Evolutionary conservation across 2,329 filamentous ascomycete genomes (phyloP).

Genomic region (Ascochyta lentis): DNA sequence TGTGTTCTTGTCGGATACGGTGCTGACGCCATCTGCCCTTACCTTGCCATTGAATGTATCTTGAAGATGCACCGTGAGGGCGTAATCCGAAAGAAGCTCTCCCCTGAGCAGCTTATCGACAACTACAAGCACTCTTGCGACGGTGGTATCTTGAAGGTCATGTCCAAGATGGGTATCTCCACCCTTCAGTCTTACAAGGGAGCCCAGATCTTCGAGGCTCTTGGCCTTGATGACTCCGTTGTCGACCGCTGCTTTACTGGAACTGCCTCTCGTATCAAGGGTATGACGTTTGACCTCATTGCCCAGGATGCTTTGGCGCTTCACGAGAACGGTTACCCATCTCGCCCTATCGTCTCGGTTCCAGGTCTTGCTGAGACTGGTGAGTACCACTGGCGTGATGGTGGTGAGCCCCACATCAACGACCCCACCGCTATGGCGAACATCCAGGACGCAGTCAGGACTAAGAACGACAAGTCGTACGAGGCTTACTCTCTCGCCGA

Average conservation of each 20-base stretch:
- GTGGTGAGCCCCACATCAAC: conserved; percentile 93
- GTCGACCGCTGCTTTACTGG: conserved; percentile 95
- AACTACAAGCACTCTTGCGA: conserved; percentile 98
- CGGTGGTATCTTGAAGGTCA: conserved; percentile 96
- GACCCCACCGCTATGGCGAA: conserved; percentile 95
- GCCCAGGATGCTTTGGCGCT: conserved; percentile 94
- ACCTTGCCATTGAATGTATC: conserved; percentile 95
- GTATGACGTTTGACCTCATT: conserved; percentile 91
- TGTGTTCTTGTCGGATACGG: conserved; percentile 97
- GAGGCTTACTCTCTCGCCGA: conserved; percentile 93
- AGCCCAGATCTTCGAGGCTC: conserved; percentile 95
- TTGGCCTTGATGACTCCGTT: conserved; percentile 89
- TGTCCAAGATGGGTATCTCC: conserved; percentile 99
- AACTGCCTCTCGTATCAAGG: conserved; percentile 91
- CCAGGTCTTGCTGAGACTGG: conserved; percentile 88
- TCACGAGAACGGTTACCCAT: conserved; percentile 91
- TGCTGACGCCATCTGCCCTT: conserved; percentile 92
- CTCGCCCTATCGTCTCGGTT: conserved; percentile 75
- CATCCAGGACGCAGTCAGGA: conserved; percentile 93
- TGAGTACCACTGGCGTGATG: conserved; percentile 98
- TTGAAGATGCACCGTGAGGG: conserved; percentile 95
- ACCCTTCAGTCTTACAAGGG: conserved; percentile 97
- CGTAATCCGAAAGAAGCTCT: conserved; percentile 87
- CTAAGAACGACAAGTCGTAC: conserved; percentile 98
- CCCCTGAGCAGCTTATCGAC: conserved; percentile 80